A percentile compares a stretch with the other conserved stretches of the same genome.
These are phyloP conservation scores for Euptelea pleiosperma DNA, from an alignment of 164 flowering plant genomes.

Conservation along the genomic window DNA sequence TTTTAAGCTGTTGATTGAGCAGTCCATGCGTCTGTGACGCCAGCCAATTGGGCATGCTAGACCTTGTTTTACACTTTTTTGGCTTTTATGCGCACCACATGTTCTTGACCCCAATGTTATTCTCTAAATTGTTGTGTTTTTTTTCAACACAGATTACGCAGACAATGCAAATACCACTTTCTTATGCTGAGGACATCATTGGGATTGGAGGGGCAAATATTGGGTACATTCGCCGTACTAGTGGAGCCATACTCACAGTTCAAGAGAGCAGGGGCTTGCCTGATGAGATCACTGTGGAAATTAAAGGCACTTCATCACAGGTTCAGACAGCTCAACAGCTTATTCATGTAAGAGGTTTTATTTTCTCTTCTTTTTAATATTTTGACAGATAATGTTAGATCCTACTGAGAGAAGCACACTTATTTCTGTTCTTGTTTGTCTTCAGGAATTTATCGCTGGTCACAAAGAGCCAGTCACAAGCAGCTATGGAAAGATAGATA, in stretches of 20 bases:
- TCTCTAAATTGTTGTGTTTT: neutral
- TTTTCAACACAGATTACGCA: conserved; percentile 52
- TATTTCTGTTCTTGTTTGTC: neutral
- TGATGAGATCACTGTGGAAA: conserved; percentile 89
- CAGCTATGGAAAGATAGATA: conserved; percentile 47
- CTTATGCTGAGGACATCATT: conserved; percentile 91
- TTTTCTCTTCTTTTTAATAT: neutral
- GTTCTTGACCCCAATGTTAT: no score
- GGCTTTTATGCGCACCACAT: no score
- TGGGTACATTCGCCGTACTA: conserved; percentile 75
- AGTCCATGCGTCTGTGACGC: no score
- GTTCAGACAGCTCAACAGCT: conserved; percentile 90
- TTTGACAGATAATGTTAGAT: neutral
- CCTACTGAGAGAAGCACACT: neutral
- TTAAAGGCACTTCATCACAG: conserved; percentile 82
- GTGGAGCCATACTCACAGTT: conserved; percentile 84
- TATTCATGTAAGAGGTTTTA: conserved; percentile 58
- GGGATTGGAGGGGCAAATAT: conserved; percentile 88
- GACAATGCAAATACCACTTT: conserved; percentile 91
- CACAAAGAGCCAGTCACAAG: conserved; percentile 51
- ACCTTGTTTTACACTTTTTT: no score
- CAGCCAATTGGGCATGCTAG: no score
- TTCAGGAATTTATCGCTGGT: conserved; percentile 55
- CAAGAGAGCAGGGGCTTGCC: conserved; percentile 79
- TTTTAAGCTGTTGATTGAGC: no score